Conservation (phyloP, 2,329 filamentous ascomycete species). For the Raffaelea arxii region DNA sequence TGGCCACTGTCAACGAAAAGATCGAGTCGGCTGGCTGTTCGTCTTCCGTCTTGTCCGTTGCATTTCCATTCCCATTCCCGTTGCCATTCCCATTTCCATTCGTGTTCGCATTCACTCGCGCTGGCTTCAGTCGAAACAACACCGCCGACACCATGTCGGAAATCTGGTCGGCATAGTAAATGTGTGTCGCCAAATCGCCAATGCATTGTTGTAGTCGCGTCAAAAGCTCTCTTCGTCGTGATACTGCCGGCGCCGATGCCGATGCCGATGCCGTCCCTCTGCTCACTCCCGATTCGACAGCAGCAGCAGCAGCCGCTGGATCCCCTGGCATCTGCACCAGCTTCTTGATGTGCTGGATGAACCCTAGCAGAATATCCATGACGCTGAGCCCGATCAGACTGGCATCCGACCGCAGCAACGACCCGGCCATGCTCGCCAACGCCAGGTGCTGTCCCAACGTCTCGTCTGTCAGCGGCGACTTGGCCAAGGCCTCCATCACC, state of each 20-base stretch:
- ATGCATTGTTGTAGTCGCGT: conserved; percentile 70
- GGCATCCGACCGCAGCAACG: conserved; percentile 74
- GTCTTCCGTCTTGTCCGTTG: conserved; percentile 38
- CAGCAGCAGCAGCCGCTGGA: conserved; percentile 15
- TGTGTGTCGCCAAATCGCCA: conserved; percentile 82
- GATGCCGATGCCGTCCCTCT: conserved; percentile 15
- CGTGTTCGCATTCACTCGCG: conserved; percentile 33
- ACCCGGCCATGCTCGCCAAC: conserved; percentile 68
- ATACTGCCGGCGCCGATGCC: conserved; percentile 33
- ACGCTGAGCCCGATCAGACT: conserved; percentile 94
- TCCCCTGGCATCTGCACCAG: conserved; percentile 56
- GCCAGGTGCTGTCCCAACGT: conserved; percentile 65
- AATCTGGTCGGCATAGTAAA: conserved; percentile 95
- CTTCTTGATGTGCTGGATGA: conserved; percentile 74
- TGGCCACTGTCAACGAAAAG: conserved; percentile 44
- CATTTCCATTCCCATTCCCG: conserved; percentile 43
- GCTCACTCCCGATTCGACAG: neutral
- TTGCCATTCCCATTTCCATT: too few relatives aligned
- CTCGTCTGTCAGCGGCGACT: conserved; percentile 58
- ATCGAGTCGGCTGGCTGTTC: conserved; percentile 41
- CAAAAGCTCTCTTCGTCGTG: conserved; percentile 59
- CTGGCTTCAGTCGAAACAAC: conserved; percentile 65
- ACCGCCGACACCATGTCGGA: conserved; percentile 86
- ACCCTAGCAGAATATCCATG: conserved; percentile 82
- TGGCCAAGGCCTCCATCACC: conserved; percentile 65